phyloP scores from a whole-genome alignment of 148 eudicot genomes.

The Vaccinium macrocarpon region DNA sequence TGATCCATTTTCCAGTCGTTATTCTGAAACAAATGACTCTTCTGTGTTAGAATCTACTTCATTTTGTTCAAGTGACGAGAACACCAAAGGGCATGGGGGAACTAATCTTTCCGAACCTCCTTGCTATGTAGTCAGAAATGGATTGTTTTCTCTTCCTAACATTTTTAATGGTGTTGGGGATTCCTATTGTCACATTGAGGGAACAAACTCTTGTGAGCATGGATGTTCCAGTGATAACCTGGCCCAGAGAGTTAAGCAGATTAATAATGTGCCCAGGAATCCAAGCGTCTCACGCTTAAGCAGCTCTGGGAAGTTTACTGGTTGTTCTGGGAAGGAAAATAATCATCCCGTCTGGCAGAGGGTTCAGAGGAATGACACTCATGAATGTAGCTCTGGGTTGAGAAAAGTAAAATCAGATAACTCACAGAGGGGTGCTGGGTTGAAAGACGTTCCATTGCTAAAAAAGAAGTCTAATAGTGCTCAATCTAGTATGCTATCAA shows the following conservation, averaged over 20 bases:
- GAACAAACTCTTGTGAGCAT: background rate
- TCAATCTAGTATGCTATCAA: conserved; percentile 11
- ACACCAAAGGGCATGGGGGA: conserved; percentile 5
- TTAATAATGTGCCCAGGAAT: conserved; percentile 6
- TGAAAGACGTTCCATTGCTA: conserved; percentile 9
- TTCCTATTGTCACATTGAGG: background rate
- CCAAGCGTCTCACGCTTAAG: conserved; percentile 2
- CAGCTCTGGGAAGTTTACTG: conserved; percentile 17
- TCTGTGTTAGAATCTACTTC: conserved; percentile 13
- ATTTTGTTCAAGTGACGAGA: conserved; percentile 19
- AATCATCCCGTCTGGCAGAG: conserved; percentile 20
- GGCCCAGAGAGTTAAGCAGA: conserved; percentile 13
- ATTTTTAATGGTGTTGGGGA: background rate
- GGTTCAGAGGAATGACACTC: conserved; percentile 25
- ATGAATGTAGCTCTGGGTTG: conserved; percentile 15
- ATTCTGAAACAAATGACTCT: conserved; percentile 16
- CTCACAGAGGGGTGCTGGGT: background rate
- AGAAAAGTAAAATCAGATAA: conserved; percentile 9
- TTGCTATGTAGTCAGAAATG: background rate
- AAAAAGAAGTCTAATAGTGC: conserved; percentile 14
- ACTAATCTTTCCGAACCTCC: conserved; percentile 2
- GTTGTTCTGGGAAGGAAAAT: conserved; percentile 24
- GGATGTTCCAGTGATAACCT: background rate
- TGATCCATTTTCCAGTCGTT: conserved; percentile 9
- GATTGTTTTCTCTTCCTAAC: conserved; percentile 2